These are phyloP conservation scores for Stereocaulon alpinum DNA, from an alignment of 495 filamentous ascomycete species.

Conservation along the genomic window DNA sequence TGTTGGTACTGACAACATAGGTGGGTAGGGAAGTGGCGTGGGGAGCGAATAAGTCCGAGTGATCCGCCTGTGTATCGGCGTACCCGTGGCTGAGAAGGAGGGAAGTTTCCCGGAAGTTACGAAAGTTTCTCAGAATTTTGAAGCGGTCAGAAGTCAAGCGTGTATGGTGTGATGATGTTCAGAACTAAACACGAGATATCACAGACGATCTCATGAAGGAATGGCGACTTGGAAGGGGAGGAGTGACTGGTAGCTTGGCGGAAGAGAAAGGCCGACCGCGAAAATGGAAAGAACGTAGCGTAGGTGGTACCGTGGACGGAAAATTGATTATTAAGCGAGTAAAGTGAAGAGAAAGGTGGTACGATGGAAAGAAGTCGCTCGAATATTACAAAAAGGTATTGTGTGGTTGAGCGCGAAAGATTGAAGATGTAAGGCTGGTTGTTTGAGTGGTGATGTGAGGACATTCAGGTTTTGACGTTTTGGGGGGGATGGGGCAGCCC, in stretches of 20 bases:
- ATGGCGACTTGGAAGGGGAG: slow-evolving; percentile 2
- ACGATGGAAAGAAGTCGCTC: slow-evolving; percentile 6
- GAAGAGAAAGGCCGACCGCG: slow-evolving; percentile 15
- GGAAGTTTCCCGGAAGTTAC: background rate
- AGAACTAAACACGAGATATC: background rate
- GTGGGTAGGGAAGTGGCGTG: background rate
- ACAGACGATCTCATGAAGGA: slow-evolving; percentile 10
- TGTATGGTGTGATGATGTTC: background rate
- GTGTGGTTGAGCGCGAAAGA: slow-evolving; percentile 1
- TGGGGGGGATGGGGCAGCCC: background rate
- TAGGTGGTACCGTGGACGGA: background rate
- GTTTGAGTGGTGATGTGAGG: slow-evolving; percentile 5
- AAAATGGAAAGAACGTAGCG: background rate
- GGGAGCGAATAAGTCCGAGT: background rate
- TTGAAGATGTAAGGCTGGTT: slow-evolving; percentile 8
- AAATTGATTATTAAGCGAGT: slow-evolving; percentile 7
- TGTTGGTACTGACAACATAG: background rate
- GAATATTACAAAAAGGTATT: background rate
- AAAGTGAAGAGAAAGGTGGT: background rate
- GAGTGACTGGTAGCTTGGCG: slow-evolving; percentile 11
- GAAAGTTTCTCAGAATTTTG: background rate
- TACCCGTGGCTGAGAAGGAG: background rate
- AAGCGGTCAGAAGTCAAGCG: background rate
- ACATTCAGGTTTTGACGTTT: background rate
- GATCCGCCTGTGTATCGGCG: background rate